Base-by-base conservation (phyloP, 2,329 filamentous ascomycete species). In the Dendrostoma leiphaemia region DNA sequence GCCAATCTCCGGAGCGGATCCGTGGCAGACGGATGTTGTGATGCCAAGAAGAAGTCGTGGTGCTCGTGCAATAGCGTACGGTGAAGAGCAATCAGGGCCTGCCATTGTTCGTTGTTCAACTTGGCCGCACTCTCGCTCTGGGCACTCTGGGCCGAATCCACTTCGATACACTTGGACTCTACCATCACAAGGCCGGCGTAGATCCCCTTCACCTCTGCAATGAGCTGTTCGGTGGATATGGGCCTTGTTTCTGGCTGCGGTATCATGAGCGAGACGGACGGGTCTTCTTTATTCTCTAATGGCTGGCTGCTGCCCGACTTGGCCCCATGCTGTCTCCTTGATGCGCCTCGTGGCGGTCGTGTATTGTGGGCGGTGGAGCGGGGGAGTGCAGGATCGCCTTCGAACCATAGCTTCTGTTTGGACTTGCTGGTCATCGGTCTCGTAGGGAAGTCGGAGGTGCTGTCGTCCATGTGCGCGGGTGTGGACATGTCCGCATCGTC, bases 131-230 rank as follows among this genome's bases (percentile, higher is more conserved):
- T 63, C 2, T 74, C 71, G 1, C 71, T 73, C 4, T 77, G 73
- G 0, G 73, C 71, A 0, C 76, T 78, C 41, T 84, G 81, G 0
- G 82, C 77, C 8, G 82, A 84, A 61, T 93, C 89, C 1, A 95
- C 86, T 51, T 95, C 88, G 0, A 95, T 92, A 62, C 91, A 93
- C 62, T 94, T 91, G 23, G 82, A 84, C 65, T 97, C 93, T 0
- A 96, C 89, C 84, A 94, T 90, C 0, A 91, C 86, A 0, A 97
- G 71, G 0, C 89, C 91, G 0, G 86, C 85, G 63, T 96, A 96
- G 3, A 94, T 94, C 0, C 85, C 85, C 54, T 91, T 91, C 0
- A 95, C 88, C 63, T 96, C 91, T 0, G 85, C 84, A 0, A 90
- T 83, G 0, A 96, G 76, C 61, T 96, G 88, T 1, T 91, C 86